Evolutionary conservation across 2,329 filamentous ascomycete genomes (phyloP), one percentile per base, ranked within the genome.

Genomic region (Dothidotthia symphoricarpi): DNA sequence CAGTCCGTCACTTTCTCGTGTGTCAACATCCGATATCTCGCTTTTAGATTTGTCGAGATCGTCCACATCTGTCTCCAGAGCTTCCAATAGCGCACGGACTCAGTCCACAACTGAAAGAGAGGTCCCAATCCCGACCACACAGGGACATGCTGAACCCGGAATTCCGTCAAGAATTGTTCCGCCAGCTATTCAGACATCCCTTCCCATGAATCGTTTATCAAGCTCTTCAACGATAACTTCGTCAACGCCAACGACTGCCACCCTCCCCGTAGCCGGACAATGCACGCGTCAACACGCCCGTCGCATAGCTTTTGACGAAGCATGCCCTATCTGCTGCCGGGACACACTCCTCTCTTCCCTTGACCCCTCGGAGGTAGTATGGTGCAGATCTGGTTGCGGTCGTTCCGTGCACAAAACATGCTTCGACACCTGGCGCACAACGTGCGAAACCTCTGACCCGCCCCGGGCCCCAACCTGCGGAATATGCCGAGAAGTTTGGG

Each of bases 271-370:
- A n/a, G n/a, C n/a, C n/a, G n/a, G n/a, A n/a, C 19, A 4, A 10
- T 53, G 49, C 37, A 16, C 25, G 5, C 24, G 14, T 8, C 12
- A 25, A 2, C 56, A 58, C 26, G 49, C 44, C 11, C 53, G 39
- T 6, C 56, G 56, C 13, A 25, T 38, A 1, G 24, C 45, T 14
- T 16, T 60, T 3, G 22, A 47, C 12, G 41, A 45, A 13, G 36
- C 47, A 3, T 58, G 54, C n/a, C 34, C 51, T 5, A 58, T 58
- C 12, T 60, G 53, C 35, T 42, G 49, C 22, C 41, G 45, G 3
- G 43, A 39, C 31, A 29, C 10, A 3, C 29, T 13, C 7, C 33
- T 51, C 2, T 40, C 43, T 5, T 24, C 45, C 2, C 28, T 22
- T 4, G 13, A 28, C 1, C 27, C 41, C 2, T n/a, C 32, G 0